phyloP scores from a whole-genome alignment of 345 rosid genomes.

The Pistacia integerrima region DNA sequence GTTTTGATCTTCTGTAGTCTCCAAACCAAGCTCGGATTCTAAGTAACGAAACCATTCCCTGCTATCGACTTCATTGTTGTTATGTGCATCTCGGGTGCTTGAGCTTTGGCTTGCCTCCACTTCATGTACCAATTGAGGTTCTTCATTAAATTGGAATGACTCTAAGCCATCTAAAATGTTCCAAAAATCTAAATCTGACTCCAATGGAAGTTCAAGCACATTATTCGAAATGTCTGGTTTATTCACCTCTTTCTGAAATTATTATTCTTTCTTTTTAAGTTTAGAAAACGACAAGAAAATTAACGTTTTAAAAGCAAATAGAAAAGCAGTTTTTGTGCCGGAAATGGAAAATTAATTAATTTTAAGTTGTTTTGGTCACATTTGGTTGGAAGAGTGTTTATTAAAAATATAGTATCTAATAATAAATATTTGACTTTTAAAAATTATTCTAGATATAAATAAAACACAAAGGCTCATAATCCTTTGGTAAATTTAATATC shows the following conservation, averaged over 20 bases:
- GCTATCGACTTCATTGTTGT: conserved; percentile 38
- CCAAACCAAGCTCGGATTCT: conserved; percentile 69
- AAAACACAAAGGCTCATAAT: too few relatives aligned
- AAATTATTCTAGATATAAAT: too few relatives aligned
- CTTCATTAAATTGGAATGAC: conserved; percentile 22
- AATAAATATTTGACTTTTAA: too few relatives aligned
- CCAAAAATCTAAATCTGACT: conserved; percentile 71
- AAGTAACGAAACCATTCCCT: conserved; percentile 58
- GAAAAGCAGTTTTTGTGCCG: too few relatives aligned
- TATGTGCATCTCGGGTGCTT: conserved; percentile 20
- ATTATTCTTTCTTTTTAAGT: too few relatives aligned
- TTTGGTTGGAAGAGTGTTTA: too few relatives aligned
- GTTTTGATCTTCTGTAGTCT: conserved; percentile 28
- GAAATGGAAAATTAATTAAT: too few relatives aligned
- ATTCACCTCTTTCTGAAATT: conserved; percentile 50
- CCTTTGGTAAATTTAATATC: too few relatives aligned
- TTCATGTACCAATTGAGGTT: conserved; percentile 11
- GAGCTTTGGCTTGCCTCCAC: conserved; percentile 27
- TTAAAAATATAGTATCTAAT: too few relatives aligned
- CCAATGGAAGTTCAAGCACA: conserved; percentile 46
- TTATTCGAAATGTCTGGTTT: conserved; percentile 41
- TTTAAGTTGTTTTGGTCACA: too few relatives aligned
- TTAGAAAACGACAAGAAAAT: too few relatives aligned
- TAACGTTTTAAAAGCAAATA: too few relatives aligned
- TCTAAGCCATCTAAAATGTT: conserved; percentile 56